Percentiles rank a stretch among this genome's conserved stretches.
Evolutionary conservation across 305 asterid genomes (phyloP).

Genomic region (Fraxinus angustifolia): DNA sequence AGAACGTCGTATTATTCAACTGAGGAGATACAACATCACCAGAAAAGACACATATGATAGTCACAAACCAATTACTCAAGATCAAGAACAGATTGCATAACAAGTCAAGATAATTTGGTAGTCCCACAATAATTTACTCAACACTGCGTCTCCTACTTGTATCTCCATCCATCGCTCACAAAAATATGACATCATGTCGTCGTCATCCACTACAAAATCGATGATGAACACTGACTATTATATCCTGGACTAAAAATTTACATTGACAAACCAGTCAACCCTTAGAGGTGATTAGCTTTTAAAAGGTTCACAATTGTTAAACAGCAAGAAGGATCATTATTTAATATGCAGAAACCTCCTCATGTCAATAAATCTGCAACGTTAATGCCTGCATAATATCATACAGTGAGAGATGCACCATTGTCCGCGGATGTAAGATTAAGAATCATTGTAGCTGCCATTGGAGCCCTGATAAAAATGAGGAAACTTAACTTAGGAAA

Average conservation of each 20-base stretch:
- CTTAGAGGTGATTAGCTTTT: neutral
- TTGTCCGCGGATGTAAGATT: slow-evolving; percentile 71
- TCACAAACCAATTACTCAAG: neutral
- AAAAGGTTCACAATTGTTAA: neutral
- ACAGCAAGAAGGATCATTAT: neutral
- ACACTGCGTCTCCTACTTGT: neutral
- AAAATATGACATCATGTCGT: neutral
- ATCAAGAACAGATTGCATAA: neutral
- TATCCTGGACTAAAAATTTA: neutral
- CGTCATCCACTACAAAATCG: neutral
- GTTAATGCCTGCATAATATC: slow-evolving; percentile 8
- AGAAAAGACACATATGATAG: neutral
- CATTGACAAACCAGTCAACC: neutral
- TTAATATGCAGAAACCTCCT: slow-evolving; percentile 7
- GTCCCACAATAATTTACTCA: neutral
- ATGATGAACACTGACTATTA: neutral
- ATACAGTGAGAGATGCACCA: slow-evolving; percentile 87
- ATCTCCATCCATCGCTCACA: neutral
- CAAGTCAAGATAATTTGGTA: neutral
- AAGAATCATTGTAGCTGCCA: slow-evolving; percentile 86
- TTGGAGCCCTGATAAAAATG: slow-evolving; percentile 73
- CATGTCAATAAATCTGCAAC: neutral
- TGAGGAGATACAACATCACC: neutral
- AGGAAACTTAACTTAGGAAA: slow-evolving; percentile 1
- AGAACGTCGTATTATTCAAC: neutral